Conservation (phyloP, 2,329 filamentous ascomycete genomes). For the Cladosporium sp. region DNA sequence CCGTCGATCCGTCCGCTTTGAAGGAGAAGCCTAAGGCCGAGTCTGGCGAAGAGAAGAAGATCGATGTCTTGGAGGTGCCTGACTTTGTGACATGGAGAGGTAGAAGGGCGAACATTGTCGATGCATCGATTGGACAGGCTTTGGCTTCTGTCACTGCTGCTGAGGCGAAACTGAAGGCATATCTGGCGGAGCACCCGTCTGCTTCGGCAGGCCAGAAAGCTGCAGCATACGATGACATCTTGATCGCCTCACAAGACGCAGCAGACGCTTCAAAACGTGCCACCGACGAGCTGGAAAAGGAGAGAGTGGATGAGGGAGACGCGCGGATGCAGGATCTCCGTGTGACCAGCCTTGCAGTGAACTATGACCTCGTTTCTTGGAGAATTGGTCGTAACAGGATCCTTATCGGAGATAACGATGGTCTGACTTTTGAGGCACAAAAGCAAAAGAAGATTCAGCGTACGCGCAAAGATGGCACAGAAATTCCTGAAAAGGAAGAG, state of each 20-base stretch:
- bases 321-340: conserved; percentile 86
- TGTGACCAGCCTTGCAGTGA: conserved; percentile 87
- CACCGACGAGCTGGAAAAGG: conserved; percentile 81
- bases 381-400: conserved; percentile 89
- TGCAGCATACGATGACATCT: conserved; percentile 83
- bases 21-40: conserved; percentile 45
- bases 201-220: conserved; percentile 61
- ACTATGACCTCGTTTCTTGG: conserved; percentile 92
- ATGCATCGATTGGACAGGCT: conserved; percentile 84
- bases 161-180: conserved; percentile 48
- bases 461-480: conserved; percentile 47
- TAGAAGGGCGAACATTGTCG: conserved; percentile 81
- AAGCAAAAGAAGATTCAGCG: conserved; percentile 54
- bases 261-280: conserved; percentile 90
- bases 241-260: conserved; percentile 87
- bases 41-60: conserved; percentile 23
- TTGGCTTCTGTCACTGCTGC: conserved; percentile 64
- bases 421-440: conserved; percentile 54
- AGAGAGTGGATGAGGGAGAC: conserved; percentile 80
- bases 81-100: conserved; percentile 81
- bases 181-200: conserved; percentile 40
- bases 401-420: conserved; percentile 77
- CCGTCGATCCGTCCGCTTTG: conserved; percentile 64
- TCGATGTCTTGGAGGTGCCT: conserved; percentile 48
- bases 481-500: conserved; percentile 53